Percentiles rank a stretch among this genome's conserved stretches.
Evolutionary conservation across 1,284 basidiomycete genomes (phyloP).

Genomic region (Apiotrichum mycotoxinovorans): DNA sequence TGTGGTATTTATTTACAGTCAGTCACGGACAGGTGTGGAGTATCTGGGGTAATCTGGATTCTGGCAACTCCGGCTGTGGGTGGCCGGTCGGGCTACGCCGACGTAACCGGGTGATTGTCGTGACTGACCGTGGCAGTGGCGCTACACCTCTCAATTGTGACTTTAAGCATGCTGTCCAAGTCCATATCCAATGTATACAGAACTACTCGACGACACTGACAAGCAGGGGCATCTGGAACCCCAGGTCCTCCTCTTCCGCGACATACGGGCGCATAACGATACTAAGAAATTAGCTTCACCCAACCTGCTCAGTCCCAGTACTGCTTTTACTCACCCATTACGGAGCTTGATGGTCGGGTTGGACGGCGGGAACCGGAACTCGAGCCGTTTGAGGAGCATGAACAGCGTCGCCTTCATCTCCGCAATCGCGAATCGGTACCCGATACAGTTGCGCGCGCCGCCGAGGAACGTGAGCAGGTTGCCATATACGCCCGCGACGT

Average conservation of each 20-base stretch:
- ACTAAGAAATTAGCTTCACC: slow-evolving; percentile 15
- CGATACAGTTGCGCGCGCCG: slow-evolving; percentile 66
- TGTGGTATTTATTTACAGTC: no score
- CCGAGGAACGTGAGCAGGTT: slow-evolving; percentile 65
- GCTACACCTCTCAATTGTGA: not conserved
- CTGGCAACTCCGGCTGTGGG: no score
- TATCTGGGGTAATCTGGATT: no score
- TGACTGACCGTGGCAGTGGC: not conserved
- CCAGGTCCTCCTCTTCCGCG: slow-evolving; percentile 39
- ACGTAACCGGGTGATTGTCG: no score
- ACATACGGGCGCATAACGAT: slow-evolving; percentile 47
- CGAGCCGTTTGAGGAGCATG: slow-evolving; percentile 57
- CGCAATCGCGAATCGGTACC: slow-evolving; percentile 65
- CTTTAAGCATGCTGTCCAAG: not conserved
- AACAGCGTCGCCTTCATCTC: slow-evolving; percentile 64
- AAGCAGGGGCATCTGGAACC: slow-evolving; percentile 46
- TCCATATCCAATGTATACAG: not conserved
- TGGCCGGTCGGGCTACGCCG: no score
- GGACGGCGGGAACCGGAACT: slow-evolving; percentile 55
- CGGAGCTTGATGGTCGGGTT: slow-evolving; percentile 33
- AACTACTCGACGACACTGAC: slow-evolving; percentile 12
- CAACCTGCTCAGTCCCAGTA: not conserved
- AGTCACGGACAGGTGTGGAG: no score
- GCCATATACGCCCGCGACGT: slow-evolving; percentile 61
- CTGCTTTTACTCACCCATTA: not conserved